Evolutionary conservation across 495 filamentous ascomycete genomes (phyloP).

Genomic region (Hypoxylon rickii): DNA sequence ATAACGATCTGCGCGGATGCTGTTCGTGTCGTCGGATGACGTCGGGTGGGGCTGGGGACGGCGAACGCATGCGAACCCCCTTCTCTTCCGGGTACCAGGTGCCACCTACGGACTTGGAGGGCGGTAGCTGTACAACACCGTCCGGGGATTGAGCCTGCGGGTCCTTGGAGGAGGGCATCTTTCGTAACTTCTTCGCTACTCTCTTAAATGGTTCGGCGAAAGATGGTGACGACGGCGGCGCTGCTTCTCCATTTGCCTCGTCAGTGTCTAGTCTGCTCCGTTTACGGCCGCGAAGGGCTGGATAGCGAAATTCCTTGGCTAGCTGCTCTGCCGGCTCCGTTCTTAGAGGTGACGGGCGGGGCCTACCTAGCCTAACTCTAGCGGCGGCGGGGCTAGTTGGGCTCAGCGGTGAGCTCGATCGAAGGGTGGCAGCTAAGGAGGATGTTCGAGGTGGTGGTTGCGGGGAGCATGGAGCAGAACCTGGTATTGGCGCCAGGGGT

Average conservation of each 20-base stretch:
- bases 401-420: conserved; percentile 15
- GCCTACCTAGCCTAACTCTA: neutral
- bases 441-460: conserved; percentile 21
- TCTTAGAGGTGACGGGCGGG: too few species aligned
- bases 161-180: conserved; percentile 29
- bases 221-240: conserved; percentile 15
- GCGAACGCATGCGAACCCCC: conserved; percentile 28
- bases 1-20: conserved; percentile 10
- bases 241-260: conserved; percentile 8
- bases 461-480: conserved; percentile 16
- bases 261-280: conserved; percentile 23
- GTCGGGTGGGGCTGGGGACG: conserved; percentile 19
- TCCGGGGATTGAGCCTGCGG: conserved; percentile 17
- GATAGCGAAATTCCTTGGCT: conserved; percentile 20
- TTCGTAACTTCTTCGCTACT: conserved; percentile 37
- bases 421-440: conserved; percentile 13
- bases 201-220: conserved; percentile 39
- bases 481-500: conserved; percentile 28
- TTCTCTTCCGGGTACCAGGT: conserved; percentile 26
- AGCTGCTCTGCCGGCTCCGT: too few species aligned
- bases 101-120: conserved; percentile 22
- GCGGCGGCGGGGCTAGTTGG: conserved; percentile 1
- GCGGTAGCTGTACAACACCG: conserved; percentile 21
- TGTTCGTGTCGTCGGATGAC: conserved; percentile 5
- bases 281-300: conserved; percentile 33